phyloP scores from a whole-genome alignment of 169 alveolate species.

The Plasmodium gaboni region DNA sequence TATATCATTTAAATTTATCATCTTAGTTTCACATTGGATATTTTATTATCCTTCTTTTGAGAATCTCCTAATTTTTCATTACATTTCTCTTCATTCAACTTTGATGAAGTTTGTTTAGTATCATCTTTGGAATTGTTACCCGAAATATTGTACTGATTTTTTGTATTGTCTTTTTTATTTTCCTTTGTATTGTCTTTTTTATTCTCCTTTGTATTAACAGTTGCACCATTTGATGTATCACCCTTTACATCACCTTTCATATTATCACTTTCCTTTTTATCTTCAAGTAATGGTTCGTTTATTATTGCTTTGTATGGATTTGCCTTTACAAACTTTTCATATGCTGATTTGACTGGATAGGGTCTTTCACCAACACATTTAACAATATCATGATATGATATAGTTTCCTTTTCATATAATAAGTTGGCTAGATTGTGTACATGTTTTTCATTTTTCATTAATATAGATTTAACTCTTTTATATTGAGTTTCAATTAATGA shows the following conservation, averaged over 20 bases:
- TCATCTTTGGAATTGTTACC: background rate
- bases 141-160: background rate
- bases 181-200: background rate
- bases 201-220: background rate
- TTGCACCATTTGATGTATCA: background rate
- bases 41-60: conserved; percentile 11
- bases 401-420: conserved; percentile 87
- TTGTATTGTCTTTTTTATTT: background rate
- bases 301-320: conserved; percentile 47
- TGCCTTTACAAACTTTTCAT: conserved; percentile 79
- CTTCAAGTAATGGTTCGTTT: background rate
- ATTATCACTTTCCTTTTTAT: background rate
- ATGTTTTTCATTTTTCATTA: conserved; percentile 83
- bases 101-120: background rate
- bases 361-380: conserved; percentile 90
- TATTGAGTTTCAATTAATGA: conserved; percentile 89
- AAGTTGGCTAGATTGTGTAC: conserved; percentile 85
- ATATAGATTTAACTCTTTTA: conserved; percentile 85
- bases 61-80: background rate
- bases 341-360: conserved; percentile 81
- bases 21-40: conserved; percentile 12
- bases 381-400: conserved; percentile 88
- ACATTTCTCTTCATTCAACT: background rate
- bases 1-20: background rate
- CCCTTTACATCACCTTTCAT: background rate